Evolutionary conservation across 1,284 basidiomycete species (phyloP).

Genomic region (Cerrena zonata): DNA sequence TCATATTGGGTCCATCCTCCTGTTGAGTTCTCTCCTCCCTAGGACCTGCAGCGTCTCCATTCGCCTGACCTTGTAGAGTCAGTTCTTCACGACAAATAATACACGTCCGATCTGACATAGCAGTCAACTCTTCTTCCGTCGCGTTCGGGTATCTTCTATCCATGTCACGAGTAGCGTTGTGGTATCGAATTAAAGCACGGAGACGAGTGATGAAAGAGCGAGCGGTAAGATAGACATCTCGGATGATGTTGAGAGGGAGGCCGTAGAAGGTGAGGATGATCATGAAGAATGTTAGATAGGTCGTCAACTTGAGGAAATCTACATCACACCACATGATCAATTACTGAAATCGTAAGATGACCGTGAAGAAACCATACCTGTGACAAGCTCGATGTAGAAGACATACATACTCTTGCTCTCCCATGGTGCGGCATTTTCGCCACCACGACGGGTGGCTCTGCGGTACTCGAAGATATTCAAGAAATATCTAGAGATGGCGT

Average conservation of each 20-base stretch:
- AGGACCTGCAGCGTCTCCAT: constrained; percentile 11
- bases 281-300: constrained; percentile 88
- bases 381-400: constrained; percentile 91
- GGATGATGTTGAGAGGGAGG: constrained; percentile 92
- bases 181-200: constrained; percentile 85
- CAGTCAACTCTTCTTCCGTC: constrained; percentile 76
- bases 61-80: constrained; percentile 37
- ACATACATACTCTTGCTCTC: constrained; percentile 96
- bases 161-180: constrained; percentile 94
- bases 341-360: constrained; percentile 2
- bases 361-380: constrained; percentile 48
- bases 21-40: constrained; percentile 17
- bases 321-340: too few relatives aligned
- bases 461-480: constrained; percentile 80
- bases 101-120: constrained; percentile 85
- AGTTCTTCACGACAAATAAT: constrained; percentile 99
- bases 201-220: constrained; percentile 85
- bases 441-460: constrained; percentile 68
- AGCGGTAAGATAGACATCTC: constrained; percentile 93
- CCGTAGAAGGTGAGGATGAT: constrained; percentile 92
- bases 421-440: constrained; percentile 88
- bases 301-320: constrained; percentile 92
- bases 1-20: constrained; percentile 80
- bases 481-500: constrained; percentile 80
- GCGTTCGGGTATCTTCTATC: constrained; percentile 93